Conservation (phyloP, 1,284 basidiomycete genomes). For the Leccinum pachyderme region DNA sequence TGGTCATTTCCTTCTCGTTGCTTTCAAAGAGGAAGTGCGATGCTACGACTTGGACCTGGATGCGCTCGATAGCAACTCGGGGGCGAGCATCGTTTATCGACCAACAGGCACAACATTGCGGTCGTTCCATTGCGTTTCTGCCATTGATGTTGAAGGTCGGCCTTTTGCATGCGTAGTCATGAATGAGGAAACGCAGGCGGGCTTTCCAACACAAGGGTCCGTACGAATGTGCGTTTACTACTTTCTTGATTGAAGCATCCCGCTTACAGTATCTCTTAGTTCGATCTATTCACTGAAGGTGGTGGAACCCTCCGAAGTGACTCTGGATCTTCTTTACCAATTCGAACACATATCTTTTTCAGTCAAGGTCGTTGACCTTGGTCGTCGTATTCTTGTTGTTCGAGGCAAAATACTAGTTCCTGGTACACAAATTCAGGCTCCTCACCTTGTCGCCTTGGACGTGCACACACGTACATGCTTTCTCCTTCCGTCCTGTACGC, state of each 20-base stretch:
- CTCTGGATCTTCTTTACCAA: conserved; percentile 16
- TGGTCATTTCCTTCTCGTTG: conserved; percentile 19
- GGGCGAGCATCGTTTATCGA: conserved; percentile 14
- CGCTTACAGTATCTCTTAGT: conserved; percentile 4
- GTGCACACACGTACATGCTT: conserved; percentile 10
- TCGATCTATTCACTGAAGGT: conserved; percentile 15
- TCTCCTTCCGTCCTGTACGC: conserved; percentile 1
- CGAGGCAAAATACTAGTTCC: neutral
- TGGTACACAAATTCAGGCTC: neutral
- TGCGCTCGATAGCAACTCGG: conserved; percentile 10
- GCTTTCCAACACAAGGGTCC: neutral
- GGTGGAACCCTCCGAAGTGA: conserved; percentile 1
- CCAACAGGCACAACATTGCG: neutral
- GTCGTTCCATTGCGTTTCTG: conserved; percentile 15
- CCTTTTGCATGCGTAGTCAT: conserved; percentile 19
- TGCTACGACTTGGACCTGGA: conserved; percentile 22
- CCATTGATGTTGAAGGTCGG: conserved; percentile 16
- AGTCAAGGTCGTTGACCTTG: conserved; percentile 9
- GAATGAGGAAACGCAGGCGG: neutral
- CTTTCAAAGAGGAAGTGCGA: conserved; percentile 15
- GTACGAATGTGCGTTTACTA: conserved; percentile 7
- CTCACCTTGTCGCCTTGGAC: conserved; percentile 16
- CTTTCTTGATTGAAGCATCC: neutral
- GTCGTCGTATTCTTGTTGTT: conserved; percentile 17
- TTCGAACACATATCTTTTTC: conserved; percentile 5